These are phyloP conservation scores for Macaranga tanarius DNA, from an alignment of 441 rosid genomes.

Conservation along the genomic window DNA sequence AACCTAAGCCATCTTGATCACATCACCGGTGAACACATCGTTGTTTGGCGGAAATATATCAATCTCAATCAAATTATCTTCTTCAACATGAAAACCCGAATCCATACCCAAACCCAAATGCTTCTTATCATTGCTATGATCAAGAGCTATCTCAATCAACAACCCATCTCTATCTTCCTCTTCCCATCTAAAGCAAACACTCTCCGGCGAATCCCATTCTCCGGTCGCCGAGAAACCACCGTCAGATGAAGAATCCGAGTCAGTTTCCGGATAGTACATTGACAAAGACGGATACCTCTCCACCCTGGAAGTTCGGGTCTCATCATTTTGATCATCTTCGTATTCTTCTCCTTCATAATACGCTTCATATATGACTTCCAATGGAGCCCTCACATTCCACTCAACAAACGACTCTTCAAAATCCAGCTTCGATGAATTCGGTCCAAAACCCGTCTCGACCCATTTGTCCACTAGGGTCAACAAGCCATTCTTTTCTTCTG, in stretches of 20 bases:
- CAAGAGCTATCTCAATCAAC: slow-evolving; percentile 62
- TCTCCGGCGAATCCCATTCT: slow-evolving; percentile 37
- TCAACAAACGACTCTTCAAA: slow-evolving; percentile 43
- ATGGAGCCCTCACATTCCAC: slow-evolving; percentile 71
- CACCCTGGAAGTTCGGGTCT: slow-evolving; percentile 6
- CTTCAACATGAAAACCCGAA: slow-evolving; percentile 52
- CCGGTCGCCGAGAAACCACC: slow-evolving; percentile 32
- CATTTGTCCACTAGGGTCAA: slow-evolving; percentile 17
- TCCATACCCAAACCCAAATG: slow-evolving; percentile 28
- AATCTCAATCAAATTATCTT: slow-evolving; percentile 74
- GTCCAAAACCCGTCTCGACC: slow-evolving; percentile 24
- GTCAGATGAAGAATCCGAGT: slow-evolving; percentile 53
- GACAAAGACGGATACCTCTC: slow-evolving; percentile 47
- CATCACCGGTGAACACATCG: slow-evolving; percentile 5
- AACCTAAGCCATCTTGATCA: not conserved
- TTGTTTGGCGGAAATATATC: slow-evolving; percentile 37
- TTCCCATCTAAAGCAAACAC: slow-evolving; percentile 39
- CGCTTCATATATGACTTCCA: slow-evolving; percentile 68
- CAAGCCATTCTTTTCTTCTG: not conserved
- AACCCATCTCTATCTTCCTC: slow-evolving; percentile 45
- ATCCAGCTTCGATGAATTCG: not conserved
- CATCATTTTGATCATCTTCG: slow-evolving; percentile 20
- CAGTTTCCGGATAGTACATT: slow-evolving; percentile 56
- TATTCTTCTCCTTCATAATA: slow-evolving; percentile 44
- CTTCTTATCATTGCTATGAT: slow-evolving; percentile 18